Evolutionary conservation across 192 early-diverging fungal species (phyloP).

Genomic region (Backusella liffmaniae): DNA sequence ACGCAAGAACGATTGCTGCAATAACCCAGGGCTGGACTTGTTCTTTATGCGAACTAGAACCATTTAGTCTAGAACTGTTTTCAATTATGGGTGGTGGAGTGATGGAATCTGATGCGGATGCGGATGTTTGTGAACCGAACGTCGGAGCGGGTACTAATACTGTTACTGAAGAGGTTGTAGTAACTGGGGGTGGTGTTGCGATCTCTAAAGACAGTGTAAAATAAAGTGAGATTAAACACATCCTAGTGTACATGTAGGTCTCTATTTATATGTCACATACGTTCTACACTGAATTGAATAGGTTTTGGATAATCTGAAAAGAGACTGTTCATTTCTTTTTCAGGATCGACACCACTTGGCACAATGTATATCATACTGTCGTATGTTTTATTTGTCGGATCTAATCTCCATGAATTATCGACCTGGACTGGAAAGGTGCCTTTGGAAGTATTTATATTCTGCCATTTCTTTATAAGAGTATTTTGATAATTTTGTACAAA

Average conservation of each 20-base stretch:
- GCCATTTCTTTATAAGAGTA: neutral
- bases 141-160: neutral
- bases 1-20: slow-evolving; percentile 21
- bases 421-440: slow-evolving; percentile 11
- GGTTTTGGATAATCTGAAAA: slow-evolving; percentile 24
- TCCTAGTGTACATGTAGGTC: neutral
- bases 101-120: neutral
- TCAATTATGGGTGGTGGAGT: neutral
- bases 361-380: slow-evolving; percentile 20
- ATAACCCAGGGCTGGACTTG: slow-evolving; percentile 23
- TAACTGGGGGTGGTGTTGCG: neutral
- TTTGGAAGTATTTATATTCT: neutral
- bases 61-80: neutral
- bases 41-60: neutral
- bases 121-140: neutral
- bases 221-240: neutral
- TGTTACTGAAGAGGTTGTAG: neutral
- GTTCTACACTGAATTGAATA: slow-evolving; percentile 12
- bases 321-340: slow-evolving; percentile 20
- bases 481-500: slow-evolving; percentile 26
- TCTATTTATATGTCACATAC: slow-evolving; percentile 8
- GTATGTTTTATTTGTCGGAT: neutral
- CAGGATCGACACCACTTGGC: slow-evolving; percentile 20
- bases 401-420: slow-evolving; percentile 20
- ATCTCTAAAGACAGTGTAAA: neutral